Conservation (phyloP, 257 asterid species). For the Ballota nigra region DNA sequence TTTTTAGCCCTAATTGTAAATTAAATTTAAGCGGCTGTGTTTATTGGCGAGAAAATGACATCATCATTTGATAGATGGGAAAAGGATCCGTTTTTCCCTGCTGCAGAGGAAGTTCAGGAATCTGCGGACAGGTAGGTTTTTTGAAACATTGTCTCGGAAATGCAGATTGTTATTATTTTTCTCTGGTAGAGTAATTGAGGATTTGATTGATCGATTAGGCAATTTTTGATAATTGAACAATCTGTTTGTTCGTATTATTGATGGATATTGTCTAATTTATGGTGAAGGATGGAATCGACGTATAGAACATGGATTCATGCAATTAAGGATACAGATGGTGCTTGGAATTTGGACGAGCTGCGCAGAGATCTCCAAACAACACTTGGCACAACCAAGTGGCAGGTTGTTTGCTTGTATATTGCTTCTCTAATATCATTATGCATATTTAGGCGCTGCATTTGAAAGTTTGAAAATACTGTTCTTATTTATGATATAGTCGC, state of each 20-base stretch:
- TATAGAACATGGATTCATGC: conserved; percentile 89
- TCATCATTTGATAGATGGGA: conserved; percentile 89
- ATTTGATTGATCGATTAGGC: neutral
- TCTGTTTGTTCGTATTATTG: neutral
- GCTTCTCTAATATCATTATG: neutral
- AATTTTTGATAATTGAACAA: neutral
- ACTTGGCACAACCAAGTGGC: conserved; percentile 95
- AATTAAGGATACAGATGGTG: conserved; percentile 48
- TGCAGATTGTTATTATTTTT: neutral
- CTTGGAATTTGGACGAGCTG: conserved; percentile 73
- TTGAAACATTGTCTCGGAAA: neutral
- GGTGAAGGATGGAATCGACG: conserved; percentile 86
- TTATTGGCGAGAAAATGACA: conserved; percentile 41
- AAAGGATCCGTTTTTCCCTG: conserved; percentile 86
- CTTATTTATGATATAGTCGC: conserved; percentile 15
- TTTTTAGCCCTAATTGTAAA: conserved; percentile 14
- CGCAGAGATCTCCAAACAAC: conserved; percentile 73
- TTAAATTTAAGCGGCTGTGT: conserved; percentile 16
- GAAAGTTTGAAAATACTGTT: neutral
- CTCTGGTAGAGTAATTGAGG: neutral
- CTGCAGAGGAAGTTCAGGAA: conserved; percentile 96
- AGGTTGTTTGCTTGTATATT: conserved; percentile 42
- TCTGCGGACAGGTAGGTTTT: conserved; percentile 76
- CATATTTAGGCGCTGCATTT: neutral
- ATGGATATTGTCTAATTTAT: conserved; percentile 12